Evolutionary conservation across 176 grass and related monocot species (phyloP).

Genomic region (Oryza punctata): DNA sequence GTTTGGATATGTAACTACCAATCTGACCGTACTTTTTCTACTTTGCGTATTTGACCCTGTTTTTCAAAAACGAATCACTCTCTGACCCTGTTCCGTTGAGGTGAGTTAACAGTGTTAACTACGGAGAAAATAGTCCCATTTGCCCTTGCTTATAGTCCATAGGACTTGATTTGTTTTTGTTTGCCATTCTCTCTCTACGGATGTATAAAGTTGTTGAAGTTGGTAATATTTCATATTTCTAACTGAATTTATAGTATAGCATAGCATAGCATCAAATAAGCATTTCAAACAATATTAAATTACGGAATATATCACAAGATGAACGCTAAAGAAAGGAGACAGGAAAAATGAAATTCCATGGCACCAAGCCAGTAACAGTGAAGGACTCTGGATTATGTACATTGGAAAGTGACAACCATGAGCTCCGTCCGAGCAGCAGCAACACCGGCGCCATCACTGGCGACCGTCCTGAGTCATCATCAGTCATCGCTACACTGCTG

Average conservation of each 20-base stretch:
- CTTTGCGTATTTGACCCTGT: too few species aligned
- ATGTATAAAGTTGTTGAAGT: too few species aligned
- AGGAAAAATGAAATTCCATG: neutral
- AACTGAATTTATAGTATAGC: too few species aligned
- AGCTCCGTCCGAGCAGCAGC: neutral
- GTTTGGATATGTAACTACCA: too few species aligned
- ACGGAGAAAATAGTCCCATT: too few species aligned
- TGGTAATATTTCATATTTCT: neutral
- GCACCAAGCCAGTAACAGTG: neutral
- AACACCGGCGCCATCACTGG: neutral
- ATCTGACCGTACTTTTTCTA: too few species aligned
- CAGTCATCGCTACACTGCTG: slow-evolving; percentile 41
- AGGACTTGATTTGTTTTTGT: too few species aligned
- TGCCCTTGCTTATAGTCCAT: too few species aligned
- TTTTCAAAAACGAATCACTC: too few species aligned
- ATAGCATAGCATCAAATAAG: neutral
- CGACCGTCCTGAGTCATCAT: neutral
- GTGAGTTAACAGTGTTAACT: too few species aligned
- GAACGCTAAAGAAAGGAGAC: neutral
- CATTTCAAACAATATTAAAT: neutral
- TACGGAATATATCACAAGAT: neutral
- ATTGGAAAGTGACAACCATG: neutral
- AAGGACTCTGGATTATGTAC: slow-evolving; percentile 24
- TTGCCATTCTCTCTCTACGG: too few species aligned
- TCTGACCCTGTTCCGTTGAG: too few species aligned